Base-by-base conservation (phyloP, 768 basidiomycete species). In the Russula sp. region DNA sequence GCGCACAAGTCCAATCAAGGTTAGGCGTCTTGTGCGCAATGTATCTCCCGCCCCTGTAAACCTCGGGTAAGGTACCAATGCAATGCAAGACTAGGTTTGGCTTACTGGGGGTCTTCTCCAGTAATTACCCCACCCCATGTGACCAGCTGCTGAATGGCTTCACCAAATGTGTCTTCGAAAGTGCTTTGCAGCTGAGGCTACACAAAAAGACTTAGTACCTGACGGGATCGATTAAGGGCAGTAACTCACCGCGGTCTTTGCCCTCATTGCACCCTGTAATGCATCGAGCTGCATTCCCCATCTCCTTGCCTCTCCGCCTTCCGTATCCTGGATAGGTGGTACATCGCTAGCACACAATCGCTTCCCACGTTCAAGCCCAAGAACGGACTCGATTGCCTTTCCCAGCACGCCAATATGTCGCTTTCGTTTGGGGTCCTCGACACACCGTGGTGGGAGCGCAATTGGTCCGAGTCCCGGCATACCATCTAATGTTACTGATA, bases 381-480 rank as follows among this genome's bases (percentile, higher is more conserved):
- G 79, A 53, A 82, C 73, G 32, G 79, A 76, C 73, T 91, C 89
- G 57, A 93, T 82, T 11, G 82, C 83, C 70, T 85, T 89, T 1
- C 89, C 92, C 60, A 94, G 76, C 24, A 77, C 81, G 40, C 90
- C 90, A 52, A 94, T 89, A 68, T 87, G 80, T 59, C 79, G 76
- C 75, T 86, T 90, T 71, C 91, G 79, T 71, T 78, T 83, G 59
- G 89, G 89, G 75, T 94, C 90, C 76, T 88, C 87, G 55, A 85
- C 76, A 71, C 92, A 94, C 52, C 83, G 79, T 46, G 89, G 88
- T 28, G 90, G 84, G 57, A 94, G 78, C 24, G 85, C 89, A 46
- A 93, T 80, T 64, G 88, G 83, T n/a, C 90, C 89, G 26, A 91
- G 75, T 36, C 84, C 83, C 24, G 91, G 92, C 55, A 92, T 72